Evolutionary conservation across 2,329 filamentous ascomycete genomes (phyloP), one percentile per base, ranked within the genome.

Genomic region (Trichoderma sp.): DNA sequence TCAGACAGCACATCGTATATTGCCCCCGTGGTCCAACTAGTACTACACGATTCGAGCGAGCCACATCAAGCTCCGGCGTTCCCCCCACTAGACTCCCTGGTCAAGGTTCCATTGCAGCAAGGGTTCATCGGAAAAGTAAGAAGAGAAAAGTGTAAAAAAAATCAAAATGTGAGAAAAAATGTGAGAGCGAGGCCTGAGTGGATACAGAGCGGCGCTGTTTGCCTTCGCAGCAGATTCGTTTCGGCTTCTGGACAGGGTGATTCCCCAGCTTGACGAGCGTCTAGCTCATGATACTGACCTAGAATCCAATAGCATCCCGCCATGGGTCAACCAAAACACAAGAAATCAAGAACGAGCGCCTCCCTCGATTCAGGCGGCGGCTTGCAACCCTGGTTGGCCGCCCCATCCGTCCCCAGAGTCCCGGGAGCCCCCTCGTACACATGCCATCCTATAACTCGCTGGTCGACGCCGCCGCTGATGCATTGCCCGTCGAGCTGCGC

Each of bases 391-490:
- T 39, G 30, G 58, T 23, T 53, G 26, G 57, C 36, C 50, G 68
- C 58, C 68, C 67, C 67, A 62, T 69, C 30, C 39, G 39, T 62
- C 67, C 67, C 67, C 67, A 62, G 67, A 69, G 36, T 69, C 36
- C 66, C 57, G 57, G 66, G 66, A 68, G 39, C 36, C 47, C 58
- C 55, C 39, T 64, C 63, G 70, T 68, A 69, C 71, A 69, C 71
- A 72, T 69, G 71, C 71, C 71, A 65, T 30, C 7, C 53, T 72
- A 12, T 66, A 36, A 70, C 65, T 70, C 71, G 66, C 57, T 57
- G 61, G 67, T 3, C 36, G 70, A n/a, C 65, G 66, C 66, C 65
- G 66, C 66, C 61, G 53, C 64, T 58, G 66, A 65, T 66, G 61
- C 61, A 72, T 50, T 47, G 67, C 70, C 58, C 23, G 47, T 59